Base-by-base conservation (phyloP, 495 filamentous ascomycete species). In the Penicillium parvum region DNA sequence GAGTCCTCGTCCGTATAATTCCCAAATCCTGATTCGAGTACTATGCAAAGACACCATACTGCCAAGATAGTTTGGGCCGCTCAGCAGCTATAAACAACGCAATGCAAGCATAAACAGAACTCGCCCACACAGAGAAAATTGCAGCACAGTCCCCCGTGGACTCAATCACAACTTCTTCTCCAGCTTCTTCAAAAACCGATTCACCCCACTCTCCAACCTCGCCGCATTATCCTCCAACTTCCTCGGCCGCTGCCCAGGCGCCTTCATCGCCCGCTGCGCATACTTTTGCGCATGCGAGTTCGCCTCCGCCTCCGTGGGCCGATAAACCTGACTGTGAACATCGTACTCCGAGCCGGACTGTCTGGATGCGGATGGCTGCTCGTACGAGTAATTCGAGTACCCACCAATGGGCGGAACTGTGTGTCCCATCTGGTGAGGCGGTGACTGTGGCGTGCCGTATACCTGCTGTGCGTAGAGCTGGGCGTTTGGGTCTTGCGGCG, bases 121-220 rank as follows among this genome's bases (percentile, higher is more conserved):
- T n/a, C n/a, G n/a, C n/a, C n/a, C n/a, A n/a, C n/a, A n/a, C n/a
- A n/a, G n/a, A n/a, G n/a, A n/a, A n/a, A n/a, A n/a, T n/a, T n/a
- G n/a, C n/a, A n/a, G n/a, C n/a, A n/a, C n/a, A n/a, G n/a, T n/a
- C n/a, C n/a, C n/a, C n/a, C n/a, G n/a, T n/a, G n/a, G n/a, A n/a
- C n/a, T 25, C 32, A 29, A 29, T 59, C 71, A 84, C 61, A 91
- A 79, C 58, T 78, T 85, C 77, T 92, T 92, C 73, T 95, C 90
- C 57, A 95, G 71, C 66, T 81, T 89, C 80, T 89, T 95, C 55
- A 96, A 69, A 62, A 94, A 83, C 25, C 83, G 74, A 43, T 84
- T 83, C 10, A 95, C 80, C 3, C 84, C 82, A 61, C 80, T 84
- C 68, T 96, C 90, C 35, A 92, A 49, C 50, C 75, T 71, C 2